Evolutionary conservation across 179 eudicot species (phyloP).

Genomic region (Heliamphora pulchella): DNA sequence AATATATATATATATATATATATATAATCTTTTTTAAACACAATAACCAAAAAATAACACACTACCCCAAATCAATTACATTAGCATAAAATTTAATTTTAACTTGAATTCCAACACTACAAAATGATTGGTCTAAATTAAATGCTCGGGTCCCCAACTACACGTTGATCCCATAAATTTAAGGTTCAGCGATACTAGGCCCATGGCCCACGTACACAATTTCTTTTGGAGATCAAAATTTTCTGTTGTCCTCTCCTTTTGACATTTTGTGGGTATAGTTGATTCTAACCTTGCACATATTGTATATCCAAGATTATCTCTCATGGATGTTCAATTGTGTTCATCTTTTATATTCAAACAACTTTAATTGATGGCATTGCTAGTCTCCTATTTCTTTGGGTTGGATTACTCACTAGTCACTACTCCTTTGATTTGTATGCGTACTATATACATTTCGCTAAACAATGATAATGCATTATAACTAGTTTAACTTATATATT

Average conservation of each 20-base stretch:
- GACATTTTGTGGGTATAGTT: neutral
- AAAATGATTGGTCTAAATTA: too few species aligned
- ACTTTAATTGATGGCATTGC: neutral
- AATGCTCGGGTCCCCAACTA: too few species aligned
- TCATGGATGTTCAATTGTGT: neutral
- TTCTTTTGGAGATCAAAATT: neutral
- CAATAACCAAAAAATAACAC: too few species aligned
- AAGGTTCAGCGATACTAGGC: too few species aligned
- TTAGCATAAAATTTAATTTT: too few species aligned
- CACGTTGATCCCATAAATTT: too few species aligned
- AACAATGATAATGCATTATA: neutral
- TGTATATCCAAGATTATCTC: neutral
- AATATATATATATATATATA: too few species aligned
- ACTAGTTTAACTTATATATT: neutral
- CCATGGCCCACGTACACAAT: neutral
- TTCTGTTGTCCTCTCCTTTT: neutral
- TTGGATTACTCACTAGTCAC: neutral
- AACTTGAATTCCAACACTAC: too few species aligned
- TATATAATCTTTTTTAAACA: too few species aligned
- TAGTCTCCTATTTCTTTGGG: neutral
- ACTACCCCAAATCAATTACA: too few species aligned
- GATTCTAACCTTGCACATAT: neutral
- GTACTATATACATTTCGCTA: too few species aligned
- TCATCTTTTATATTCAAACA: neutral
- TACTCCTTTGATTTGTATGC: neutral